Conservation (phyloP, 2,329 filamentous ascomycete genomes). For the Albophoma yamanashiensis region DNA sequence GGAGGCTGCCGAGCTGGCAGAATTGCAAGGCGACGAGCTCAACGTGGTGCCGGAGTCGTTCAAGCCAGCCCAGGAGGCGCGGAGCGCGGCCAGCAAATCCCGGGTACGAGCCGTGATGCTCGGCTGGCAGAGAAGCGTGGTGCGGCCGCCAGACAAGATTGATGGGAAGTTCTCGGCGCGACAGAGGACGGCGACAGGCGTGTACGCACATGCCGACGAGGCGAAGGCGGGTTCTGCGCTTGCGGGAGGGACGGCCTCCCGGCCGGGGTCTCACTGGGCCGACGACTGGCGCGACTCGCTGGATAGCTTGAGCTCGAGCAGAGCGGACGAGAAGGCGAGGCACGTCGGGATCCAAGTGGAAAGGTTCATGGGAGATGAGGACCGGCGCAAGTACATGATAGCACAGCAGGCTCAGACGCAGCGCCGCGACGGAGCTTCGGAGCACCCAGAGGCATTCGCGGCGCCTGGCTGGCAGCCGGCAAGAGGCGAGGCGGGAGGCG, state of each 20-base stretch:
- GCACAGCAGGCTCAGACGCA: constrained; percentile 46
- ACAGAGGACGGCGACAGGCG: constrained; percentile 55
- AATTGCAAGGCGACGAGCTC: constrained; percentile 71
- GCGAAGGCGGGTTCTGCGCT: constrained; percentile 20
- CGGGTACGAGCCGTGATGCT: constrained; percentile 22
- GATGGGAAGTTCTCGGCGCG: constrained; percentile 72
- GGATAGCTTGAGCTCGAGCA: constrained; percentile 52
- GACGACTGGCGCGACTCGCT: constrained; percentile 42
- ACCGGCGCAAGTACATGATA: constrained; percentile 61
- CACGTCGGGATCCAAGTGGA: constrained; percentile 41
- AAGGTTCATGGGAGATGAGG: constrained; percentile 69
- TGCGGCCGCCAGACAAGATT: constrained; percentile 64
- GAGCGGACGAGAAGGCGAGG: constrained; percentile 34
- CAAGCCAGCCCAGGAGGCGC: constrained; percentile 45
- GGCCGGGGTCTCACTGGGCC: neutral
- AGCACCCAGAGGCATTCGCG: neutral
- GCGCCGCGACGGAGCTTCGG: constrained; percentile 1
- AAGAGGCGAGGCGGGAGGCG: neutral
- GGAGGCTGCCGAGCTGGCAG: constrained; percentile 74
- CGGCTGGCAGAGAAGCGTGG: constrained; percentile 39
- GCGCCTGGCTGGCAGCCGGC: neutral
- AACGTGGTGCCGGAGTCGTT: constrained; percentile 87
- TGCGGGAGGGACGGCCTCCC: neutral
- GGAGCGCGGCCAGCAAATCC: constrained; percentile 18
- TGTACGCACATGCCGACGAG: constrained; percentile 60